These are phyloP conservation scores for Ophiobolus disseminans DNA, from an alignment of 2,329 filamentous ascomycete species.

Conservation along the genomic window DNA sequence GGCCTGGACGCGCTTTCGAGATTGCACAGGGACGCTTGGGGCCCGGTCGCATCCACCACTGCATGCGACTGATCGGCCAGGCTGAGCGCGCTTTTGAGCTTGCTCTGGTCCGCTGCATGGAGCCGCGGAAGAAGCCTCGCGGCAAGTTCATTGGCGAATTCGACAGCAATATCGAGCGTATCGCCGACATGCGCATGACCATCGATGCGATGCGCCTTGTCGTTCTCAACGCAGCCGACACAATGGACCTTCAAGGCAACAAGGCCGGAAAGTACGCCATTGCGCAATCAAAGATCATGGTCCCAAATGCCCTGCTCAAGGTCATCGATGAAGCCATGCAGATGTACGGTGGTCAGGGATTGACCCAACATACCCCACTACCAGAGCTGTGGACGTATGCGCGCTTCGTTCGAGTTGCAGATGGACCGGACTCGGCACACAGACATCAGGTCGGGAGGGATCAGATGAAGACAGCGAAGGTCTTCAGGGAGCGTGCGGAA, in stretches of 20 bases:
- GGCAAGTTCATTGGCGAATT: constrained; percentile 52
- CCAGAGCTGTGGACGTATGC: constrained; percentile 55
- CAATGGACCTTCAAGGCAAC: constrained; percentile 52
- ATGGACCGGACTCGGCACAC: constrained; percentile 53
- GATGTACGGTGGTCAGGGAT: constrained; percentile 52
- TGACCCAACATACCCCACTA: constrained; percentile 53
- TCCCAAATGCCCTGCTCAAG: constrained; percentile 49
- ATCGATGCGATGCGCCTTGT: constrained; percentile 51
- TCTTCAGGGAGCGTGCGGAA: constrained; percentile 43
- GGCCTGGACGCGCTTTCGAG: constrained; percentile 52
- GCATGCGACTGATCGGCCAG: constrained; percentile 53
- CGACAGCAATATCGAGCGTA: constrained; percentile 52
- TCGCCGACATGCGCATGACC: constrained; percentile 53
- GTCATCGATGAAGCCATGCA: constrained; percentile 55
- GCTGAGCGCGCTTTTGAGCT: constrained; percentile 54
- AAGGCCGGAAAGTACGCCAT: constrained; percentile 53
- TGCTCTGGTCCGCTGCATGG: constrained; percentile 48
- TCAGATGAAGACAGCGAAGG: constrained; percentile 51
- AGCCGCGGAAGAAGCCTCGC: constrained; percentile 49
- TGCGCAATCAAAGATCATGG: constrained; percentile 53
- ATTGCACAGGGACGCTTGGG: constrained; percentile 53
- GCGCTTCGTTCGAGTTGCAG: constrained; percentile 51
- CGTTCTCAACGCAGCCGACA: constrained; percentile 53
- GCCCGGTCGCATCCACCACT: constrained; percentile 53
- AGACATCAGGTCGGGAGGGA: constrained; percentile 53